Evolutionary conservation across 1,284 basidiomycete genomes (phyloP), one percentile per base, ranked within the genome.

Genomic region (Sphagnurus paluster): DNA sequence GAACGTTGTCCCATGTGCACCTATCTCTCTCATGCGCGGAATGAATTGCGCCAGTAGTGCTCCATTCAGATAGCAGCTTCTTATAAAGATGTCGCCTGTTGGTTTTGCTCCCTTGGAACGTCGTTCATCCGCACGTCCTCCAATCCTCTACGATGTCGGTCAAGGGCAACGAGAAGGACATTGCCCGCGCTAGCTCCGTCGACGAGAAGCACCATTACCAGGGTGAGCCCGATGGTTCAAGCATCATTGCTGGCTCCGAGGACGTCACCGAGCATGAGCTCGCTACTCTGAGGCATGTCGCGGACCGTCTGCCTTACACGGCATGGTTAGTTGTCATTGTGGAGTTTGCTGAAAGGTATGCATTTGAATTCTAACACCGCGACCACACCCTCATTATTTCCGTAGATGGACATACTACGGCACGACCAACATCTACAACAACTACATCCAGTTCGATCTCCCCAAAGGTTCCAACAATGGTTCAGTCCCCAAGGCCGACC

Each of bases 211-310:
- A 56, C 25, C 36, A 25, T 25, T 49, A 53, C 21, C 45, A 56
- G 7, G 39, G 52, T 13, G 43, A 46, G 14, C 23, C 29, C 17
- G 53, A 55, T 42, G 56, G 58, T 29, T 52, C 53, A 6, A 57
- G 55, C 42, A 54, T 66, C 56, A 55, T 74, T 49, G 69, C 73
- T 37, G 69, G 70, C 6, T 75, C 72, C 2, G 71, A 76, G 32
- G 69, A 67, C 20, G 79, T 80, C 28, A 80, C 77, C 14, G 70
- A 74, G 46, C 70, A 76, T 40, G 78, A 80, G 46, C 58, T 72
- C 17, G 61, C 61, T 14, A 75, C 70, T 5, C 63, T 76, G 28
- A 66, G 74, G 44, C 72, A 71, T 48, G 69, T 80, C 9, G 53
- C 72, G 11, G 76, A 78, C 54, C 58, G 55, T 48, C 57, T 76